Conservation (phyloP, 2,329 filamentous ascomycete species). For the Lasiodiplodia theobromae region DNA sequence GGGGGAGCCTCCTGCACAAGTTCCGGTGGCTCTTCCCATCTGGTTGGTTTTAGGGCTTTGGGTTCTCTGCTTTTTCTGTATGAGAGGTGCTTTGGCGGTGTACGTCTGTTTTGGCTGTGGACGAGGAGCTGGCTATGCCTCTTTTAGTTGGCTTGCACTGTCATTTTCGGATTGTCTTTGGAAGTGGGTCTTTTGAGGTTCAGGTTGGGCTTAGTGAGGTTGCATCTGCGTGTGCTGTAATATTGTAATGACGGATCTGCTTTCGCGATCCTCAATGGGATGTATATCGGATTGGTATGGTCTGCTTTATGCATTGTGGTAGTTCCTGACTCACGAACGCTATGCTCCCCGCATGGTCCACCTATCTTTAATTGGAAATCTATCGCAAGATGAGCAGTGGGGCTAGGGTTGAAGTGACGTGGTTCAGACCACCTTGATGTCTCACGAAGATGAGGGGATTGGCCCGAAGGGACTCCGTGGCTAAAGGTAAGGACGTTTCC, state of each 20-base stretch:
- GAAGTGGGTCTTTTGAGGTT: background rate
- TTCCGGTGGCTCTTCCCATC: background rate
- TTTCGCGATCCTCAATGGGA: background rate
- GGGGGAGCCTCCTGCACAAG: background rate
- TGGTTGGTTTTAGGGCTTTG: background rate
- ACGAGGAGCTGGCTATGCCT: background rate
- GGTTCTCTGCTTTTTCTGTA: background rate
- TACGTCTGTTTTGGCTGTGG: background rate
- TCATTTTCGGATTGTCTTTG: background rate
- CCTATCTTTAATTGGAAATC: background rate
- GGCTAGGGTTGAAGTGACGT: background rate
- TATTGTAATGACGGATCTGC: constrained; percentile 8
- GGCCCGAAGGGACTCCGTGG: background rate
- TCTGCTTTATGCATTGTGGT: background rate
- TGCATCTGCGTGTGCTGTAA: background rate
- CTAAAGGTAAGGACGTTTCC: background rate
- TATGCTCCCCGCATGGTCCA: background rate
- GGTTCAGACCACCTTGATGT: background rate
- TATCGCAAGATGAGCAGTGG: background rate
- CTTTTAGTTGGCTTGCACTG: background rate
- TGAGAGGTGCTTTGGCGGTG: background rate
- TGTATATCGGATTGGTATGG: background rate
- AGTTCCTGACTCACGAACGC: background rate
- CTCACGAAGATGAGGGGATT: background rate
- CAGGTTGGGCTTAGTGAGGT: background rate